Evolutionary conservation across 2,329 filamentous ascomycete genomes (phyloP).

Genomic region (Xylaria polymorpha): DNA sequence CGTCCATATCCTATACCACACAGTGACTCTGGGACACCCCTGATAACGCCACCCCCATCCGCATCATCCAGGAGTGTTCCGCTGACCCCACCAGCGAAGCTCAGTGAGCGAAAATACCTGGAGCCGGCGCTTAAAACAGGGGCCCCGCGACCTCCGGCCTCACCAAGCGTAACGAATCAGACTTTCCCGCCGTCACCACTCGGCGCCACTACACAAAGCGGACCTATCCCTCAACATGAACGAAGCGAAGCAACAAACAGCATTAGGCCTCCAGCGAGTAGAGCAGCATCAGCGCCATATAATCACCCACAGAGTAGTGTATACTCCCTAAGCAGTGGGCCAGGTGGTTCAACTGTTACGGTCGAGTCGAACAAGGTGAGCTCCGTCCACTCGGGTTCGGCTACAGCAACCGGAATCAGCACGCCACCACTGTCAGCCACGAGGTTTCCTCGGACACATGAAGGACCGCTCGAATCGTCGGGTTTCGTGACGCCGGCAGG

Average conservation of each 20-base stretch:
- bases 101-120: constrained; percentile 60
- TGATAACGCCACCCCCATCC: constrained; percentile 55
- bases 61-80: constrained; percentile 46
- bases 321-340: constrained; percentile 35
- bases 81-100: constrained; percentile 60
- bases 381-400: constrained; percentile 38
- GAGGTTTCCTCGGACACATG: constrained; percentile 53
- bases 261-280: constrained; percentile 25
- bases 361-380: constrained; percentile 46
- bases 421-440: constrained; percentile 49
- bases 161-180: constrained; percentile 28
- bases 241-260: constrained; percentile 39
- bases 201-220: constrained; percentile 53
- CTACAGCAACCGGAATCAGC: constrained; percentile 36
- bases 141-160: constrained; percentile 33
- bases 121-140: constrained; percentile 50
- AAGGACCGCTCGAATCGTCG: constrained; percentile 53
- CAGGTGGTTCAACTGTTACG: constrained; percentile 32
- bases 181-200: constrained; percentile 55
- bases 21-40: constrained; percentile 55
- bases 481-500: constrained; percentile 52
- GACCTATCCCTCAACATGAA: constrained; percentile 52
- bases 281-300: constrained; percentile 23
- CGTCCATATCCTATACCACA: constrained; percentile 44
- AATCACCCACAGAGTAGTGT: constrained; percentile 37